Evolutionary conservation across 768 basidiomycete genomes (phyloP).

Genomic region (Antrodiella citrinella): DNA sequence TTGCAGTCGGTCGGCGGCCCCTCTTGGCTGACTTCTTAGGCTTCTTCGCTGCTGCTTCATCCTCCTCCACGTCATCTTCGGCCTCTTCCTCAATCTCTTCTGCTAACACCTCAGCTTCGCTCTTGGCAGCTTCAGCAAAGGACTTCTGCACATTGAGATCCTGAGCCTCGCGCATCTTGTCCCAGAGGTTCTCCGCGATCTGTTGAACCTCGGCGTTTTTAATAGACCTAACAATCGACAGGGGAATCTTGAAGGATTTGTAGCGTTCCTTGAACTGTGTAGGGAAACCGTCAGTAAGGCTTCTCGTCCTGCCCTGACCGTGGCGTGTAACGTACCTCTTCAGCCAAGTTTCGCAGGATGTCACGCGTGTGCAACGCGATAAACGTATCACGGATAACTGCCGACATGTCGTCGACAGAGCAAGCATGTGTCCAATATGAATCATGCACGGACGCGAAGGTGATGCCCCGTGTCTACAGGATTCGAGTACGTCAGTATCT

Average conservation of each 20-base stretch:
- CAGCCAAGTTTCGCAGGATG: constrained; percentile 61
- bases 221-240: constrained; percentile 26
- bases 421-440: constrained; percentile 98
- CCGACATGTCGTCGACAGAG: constrained; percentile 82
- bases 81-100: constrained; percentile 19
- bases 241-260: constrained; percentile 20
- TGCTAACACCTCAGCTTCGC: constrained; percentile 12
- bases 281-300: constrained; percentile 5
- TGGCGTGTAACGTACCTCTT: constrained; percentile 74
- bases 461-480: constrained; percentile 56
- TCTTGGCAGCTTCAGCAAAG: constrained; percentile 10
- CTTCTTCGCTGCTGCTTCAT: constrained; percentile 17
- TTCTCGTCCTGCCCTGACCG: constrained; percentile 29
- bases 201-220: constrained; percentile 29
- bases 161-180: constrained; percentile 8
- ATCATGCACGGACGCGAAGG: constrained; percentile 95
- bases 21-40: constrained; percentile 14
- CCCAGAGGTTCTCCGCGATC: constrained; percentile 23
- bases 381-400: constrained; percentile 87
- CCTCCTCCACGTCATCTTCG: constrained; percentile 19
- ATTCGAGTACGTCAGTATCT: constrained; percentile 2
- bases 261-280: background rate
- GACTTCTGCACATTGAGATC: constrained; percentile 10
- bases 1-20: background rate
- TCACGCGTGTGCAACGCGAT: constrained; percentile 87